A percentile compares a stretch with the other conserved stretches of the same genome.
phyloP scores from a whole-genome alignment of 2,329 filamentous ascomycete genomes.

The Incumbomyces lentus region DNA sequence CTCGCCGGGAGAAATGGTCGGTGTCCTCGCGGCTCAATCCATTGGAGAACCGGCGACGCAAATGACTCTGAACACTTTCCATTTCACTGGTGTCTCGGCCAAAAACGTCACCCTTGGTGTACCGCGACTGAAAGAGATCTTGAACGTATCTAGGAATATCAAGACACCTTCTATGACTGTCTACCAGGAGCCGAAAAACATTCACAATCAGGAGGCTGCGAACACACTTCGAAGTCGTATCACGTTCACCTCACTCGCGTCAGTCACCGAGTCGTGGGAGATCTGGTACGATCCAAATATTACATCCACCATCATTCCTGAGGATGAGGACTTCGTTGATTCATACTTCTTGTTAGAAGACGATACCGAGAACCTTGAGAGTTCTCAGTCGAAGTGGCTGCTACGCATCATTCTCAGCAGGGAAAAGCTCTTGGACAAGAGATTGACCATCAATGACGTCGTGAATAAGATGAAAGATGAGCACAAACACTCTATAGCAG shows the following conservation, averaged over 20 bases:
- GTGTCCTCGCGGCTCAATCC: constrained; percentile 91
- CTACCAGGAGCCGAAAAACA: constrained; percentile 56
- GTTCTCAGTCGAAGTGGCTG: constrained; percentile 80
- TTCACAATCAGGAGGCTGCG: constrained; percentile 62
- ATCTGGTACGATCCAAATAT: constrained; percentile 97
- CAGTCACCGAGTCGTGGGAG: constrained; percentile 82
- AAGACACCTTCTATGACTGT: constrained; percentile 98
- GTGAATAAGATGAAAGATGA: constrained; percentile 80
- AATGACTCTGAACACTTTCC: constrained; percentile 99
- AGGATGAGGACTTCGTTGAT: constrained; percentile 87
- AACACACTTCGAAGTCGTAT: constrained; percentile 80
- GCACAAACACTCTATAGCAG: constrained; percentile 72
- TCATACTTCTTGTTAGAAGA: constrained; percentile 94
- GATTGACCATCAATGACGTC: constrained; percentile 81
- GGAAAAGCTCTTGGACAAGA: constrained; percentile 91
- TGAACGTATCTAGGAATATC: constrained; percentile 95
- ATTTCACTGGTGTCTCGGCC: constrained; percentile 98
- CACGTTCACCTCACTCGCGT: constrained; percentile 87
- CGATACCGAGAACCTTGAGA: constrained; percentile 55
- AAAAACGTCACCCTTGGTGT: constrained; percentile 99
- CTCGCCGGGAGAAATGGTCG: constrained; percentile 95
- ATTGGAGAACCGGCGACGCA: constrained; percentile 98
- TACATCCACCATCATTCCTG: constrained; percentile 70
- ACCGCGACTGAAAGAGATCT: constrained; percentile 96
- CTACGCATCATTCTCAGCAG: constrained; percentile 87